phyloP scores from a whole-genome alignment of 1,284 basidiomycete species.

The Xanthoconium separans region DNA sequence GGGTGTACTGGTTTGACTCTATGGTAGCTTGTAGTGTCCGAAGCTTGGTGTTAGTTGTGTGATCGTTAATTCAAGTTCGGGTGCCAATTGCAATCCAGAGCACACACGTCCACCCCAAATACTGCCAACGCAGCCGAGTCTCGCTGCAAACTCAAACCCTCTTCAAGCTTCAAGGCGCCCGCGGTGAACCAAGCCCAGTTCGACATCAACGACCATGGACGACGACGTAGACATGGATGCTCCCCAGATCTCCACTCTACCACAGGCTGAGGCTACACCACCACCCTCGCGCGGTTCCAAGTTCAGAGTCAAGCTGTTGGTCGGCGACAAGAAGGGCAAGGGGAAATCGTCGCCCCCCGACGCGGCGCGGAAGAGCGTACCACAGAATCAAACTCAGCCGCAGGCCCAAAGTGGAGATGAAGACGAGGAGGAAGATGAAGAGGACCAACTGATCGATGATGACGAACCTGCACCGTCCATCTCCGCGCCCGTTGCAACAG shows the following conservation, averaged over 20 bases:
- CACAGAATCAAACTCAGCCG: conserved; percentile 21
- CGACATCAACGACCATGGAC: conserved; percentile 35
- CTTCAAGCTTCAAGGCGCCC: background rate
- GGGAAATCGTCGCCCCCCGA: conserved; percentile 32
- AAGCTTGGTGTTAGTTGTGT: too few species aligned
- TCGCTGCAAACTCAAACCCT: background rate
- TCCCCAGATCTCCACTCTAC: conserved; percentile 73
- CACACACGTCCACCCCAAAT: too few species aligned
- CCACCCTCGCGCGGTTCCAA: conserved; percentile 51
- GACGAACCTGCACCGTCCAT: conserved; percentile 38
- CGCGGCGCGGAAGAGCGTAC: conserved; percentile 22
- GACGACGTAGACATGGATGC: conserved; percentile 71
- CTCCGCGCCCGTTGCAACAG: conserved; percentile 31
- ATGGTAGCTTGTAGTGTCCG: too few species aligned
- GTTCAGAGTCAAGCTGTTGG: conserved; percentile 50
- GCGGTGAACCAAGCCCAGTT: background rate
- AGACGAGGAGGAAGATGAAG: conserved; percentile 67
- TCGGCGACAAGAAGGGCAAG: conserved; percentile 44
- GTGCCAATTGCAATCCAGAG: too few species aligned
- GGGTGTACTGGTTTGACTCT: too few species aligned
- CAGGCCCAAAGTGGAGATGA: conserved; percentile 35
- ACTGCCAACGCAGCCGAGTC: too few species aligned
- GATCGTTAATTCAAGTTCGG: too few species aligned
- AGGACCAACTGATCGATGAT: conserved; percentile 76
- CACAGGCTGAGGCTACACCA: conserved; percentile 60